Base-by-base conservation (phyloP, 768 basidiomycete genomes). In the Tubosaeta brunneosetosa region DNA sequence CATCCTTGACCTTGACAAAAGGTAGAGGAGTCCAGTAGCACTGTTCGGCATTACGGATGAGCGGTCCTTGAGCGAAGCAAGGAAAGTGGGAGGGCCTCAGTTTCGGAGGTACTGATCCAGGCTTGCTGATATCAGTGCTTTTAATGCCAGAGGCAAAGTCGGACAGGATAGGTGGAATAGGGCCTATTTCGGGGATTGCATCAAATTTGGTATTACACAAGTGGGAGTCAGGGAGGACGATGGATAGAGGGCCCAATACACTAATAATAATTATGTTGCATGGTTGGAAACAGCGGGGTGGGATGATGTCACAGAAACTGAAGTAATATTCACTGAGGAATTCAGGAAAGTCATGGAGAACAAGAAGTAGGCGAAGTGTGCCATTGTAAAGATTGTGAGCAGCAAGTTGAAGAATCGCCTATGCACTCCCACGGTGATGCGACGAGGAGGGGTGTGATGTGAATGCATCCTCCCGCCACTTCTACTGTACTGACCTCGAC, bases 321-420 rank as follows among this genome's bases (percentile, higher is more conserved):
- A 95, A 94, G 72, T 97, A 95, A 68, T 94, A 93, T 73, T 94
- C 92, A 68, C 87, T 91, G 55, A 98, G 78, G 77, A 98, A 98
- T 55, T 97, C 97, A 46, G 97, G 97, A 78, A 98, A 98, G 72
- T 98, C 97, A 70, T 99, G 83, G 47, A 99, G 85, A 52, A 98
- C 93, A 44, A 99, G 81, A 45, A 99, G 83, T 29, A 99, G 79
- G 33, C 94, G 84, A 43, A 97, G 77, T 19, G 93, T 82, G 19
- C 93, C 97, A 38, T 90, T 85, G 75, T 94, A 97, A 38, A 99
- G 80, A 57, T 91, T 88, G 40, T 88, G 81, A 19, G 88, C 86
- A 5, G 93, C 85, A 22, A 81, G 78, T 58, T 88, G 83, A 40
- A 98, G 78, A 59, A n/a, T n/a, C n/a, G n/a, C n/a, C n/a, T n/a